phyloP scores from a whole-genome alignment of 768 basidiomycete species.

The Pleurotus salmoneostramineus region DNA sequence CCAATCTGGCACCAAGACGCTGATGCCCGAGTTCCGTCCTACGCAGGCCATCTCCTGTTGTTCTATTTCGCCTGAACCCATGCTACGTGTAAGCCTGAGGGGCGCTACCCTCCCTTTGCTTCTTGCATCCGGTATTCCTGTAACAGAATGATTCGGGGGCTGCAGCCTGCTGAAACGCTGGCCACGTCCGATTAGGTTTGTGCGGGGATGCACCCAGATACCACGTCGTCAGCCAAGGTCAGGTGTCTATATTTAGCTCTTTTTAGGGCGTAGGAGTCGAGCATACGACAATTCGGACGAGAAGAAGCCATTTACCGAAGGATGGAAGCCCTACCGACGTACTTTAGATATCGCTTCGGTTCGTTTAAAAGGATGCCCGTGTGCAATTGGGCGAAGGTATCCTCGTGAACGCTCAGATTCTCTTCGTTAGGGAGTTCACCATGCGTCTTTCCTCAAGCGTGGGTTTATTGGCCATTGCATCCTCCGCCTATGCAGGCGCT shows the following conservation, averaged over 20 bases:
- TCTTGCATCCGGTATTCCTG: too few species aligned
- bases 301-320: background rate
- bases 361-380: background rate
- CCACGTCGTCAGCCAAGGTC: background rate
- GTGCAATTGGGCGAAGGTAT: background rate
- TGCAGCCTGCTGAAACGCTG: too few species aligned
- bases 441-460: background rate
- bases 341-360: background rate
- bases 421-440: background rate
- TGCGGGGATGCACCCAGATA: background rate
- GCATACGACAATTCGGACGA: background rate
- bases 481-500: constrained; percentile 23
- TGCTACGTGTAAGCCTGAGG: background rate
- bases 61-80: constrained; percentile 2
- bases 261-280: background rate
- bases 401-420: background rate
- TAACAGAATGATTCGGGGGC: too few species aligned
- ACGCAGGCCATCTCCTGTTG: background rate
- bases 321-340: background rate
- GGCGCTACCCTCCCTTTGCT: background rate
- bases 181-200: too few species aligned
- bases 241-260: constrained; percentile 3
- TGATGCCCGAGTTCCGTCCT: background rate
- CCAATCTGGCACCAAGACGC: background rate
- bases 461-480: constrained; percentile 13